phyloP scores from a whole-genome alignment of 768 basidiomycete genomes.

The Boletus patriciae region DNA sequence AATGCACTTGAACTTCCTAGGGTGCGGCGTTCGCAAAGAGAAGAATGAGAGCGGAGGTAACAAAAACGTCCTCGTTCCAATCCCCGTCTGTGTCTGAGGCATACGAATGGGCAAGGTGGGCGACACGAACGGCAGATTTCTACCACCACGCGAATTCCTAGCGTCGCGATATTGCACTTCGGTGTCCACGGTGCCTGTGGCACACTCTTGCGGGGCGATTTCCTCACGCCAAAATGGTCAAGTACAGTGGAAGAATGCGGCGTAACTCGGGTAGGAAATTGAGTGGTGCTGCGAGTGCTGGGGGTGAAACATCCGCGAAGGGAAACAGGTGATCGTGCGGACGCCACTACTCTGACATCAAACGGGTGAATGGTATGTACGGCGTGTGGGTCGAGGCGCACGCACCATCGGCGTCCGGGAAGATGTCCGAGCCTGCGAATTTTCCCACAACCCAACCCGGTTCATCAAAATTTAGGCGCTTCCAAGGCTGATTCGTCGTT shows the following conservation, averaged over 20 bases:
- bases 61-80: constrained; percentile 22
- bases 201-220: constrained; percentile 15
- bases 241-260: constrained; percentile 21
- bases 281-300: constrained; percentile 21
- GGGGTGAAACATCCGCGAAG: constrained; percentile 22
- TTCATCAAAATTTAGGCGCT: too few species aligned
- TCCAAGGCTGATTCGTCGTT: too few species aligned
- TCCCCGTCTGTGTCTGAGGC: constrained; percentile 15
- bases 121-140: constrained; percentile 9
- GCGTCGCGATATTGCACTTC: constrained; percentile 8
- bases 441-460: too few species aligned
- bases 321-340: too few species aligned
- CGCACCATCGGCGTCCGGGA: too few species aligned
- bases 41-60: constrained; percentile 28
- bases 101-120: constrained; percentile 9
- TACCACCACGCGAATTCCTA: background rate
- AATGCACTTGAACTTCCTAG: background rate
- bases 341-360: too few species aligned
- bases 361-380: too few species aligned
- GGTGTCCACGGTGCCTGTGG: constrained; percentile 19
- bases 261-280: background rate
- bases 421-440: too few species aligned
- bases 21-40: constrained; percentile 5
- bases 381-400: too few species aligned
- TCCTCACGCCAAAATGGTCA: background rate